Evolutionary conservation across 2,329 filamentous ascomycete species (phyloP).

Genomic region (Seiridium unicorne): DNA sequence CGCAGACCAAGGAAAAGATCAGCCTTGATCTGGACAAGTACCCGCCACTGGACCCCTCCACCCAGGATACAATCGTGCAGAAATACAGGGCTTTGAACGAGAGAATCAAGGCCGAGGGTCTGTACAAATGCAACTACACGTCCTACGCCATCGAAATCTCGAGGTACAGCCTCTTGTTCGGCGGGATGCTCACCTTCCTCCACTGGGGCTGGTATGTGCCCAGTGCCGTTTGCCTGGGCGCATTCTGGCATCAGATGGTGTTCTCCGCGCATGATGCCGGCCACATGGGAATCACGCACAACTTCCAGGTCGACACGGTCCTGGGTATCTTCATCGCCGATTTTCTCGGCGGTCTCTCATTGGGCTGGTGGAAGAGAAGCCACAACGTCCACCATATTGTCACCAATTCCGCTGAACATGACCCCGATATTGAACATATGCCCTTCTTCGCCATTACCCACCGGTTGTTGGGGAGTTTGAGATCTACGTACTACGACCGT

Average conservation of each 20-base stretch:
- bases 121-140: conserved; percentile 82
- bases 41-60: conserved; percentile 69
- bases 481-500: conserved; percentile 80
- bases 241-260: conserved; percentile 91
- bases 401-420: conserved; percentile 92
- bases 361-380: conserved; percentile 96
- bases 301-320: conserved; percentile 76
- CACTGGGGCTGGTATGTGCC: conserved; percentile 63
- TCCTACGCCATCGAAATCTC: conserved; percentile 73
- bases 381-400: conserved; percentile 98
- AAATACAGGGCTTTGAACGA: conserved; percentile 81
- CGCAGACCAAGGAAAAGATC: conserved; percentile 72
- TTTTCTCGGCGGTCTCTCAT: conserved; percentile 82
- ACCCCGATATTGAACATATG: conserved; percentile 91
- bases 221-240: conserved; percentile 74
- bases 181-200: conserved; percentile 60
- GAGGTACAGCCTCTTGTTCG: conserved; percentile 70
- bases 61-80: conserved; percentile 71
- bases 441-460: conserved; percentile 88
- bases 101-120: conserved; percentile 68
- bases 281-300: conserved; percentile 96
- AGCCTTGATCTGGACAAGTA: conserved; percentile 77
- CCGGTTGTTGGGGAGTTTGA: conserved; percentile 69
- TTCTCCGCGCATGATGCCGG: conserved; percentile 94
- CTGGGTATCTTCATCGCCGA: conserved; percentile 91